Evolutionary conservation across 139 green algal genomes (phyloP), one percentile per base, ranked within the genome.

Genomic region (Yamagishiella unicocca): DNA sequence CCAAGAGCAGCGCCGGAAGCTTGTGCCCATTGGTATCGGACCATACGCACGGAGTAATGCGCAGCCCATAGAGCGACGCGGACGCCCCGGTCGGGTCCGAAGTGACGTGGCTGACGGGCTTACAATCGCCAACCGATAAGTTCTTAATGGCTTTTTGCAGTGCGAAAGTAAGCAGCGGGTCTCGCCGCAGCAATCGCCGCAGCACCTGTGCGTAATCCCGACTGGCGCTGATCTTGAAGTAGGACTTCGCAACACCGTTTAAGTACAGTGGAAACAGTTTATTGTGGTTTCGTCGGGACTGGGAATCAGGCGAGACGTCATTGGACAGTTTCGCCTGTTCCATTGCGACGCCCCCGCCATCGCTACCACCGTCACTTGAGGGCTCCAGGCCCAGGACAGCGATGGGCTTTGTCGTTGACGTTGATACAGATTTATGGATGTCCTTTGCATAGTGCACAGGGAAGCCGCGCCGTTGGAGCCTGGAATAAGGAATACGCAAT

Each of bases 1-100:
- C 90, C 31, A 93, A 61, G n/a, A 91, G 76, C 17, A 93, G 83
- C 5, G 87, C 90, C 25, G 90, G 73, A 45, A 87, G 68, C 74
- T 86, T 76, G 40, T 75, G 43, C 1, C 61, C 64, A 22, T 83
- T 85, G 4, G 72, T 70, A 31, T 89, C 79, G 27, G 46, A 33
- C 90, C 90, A 93, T 12, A 91, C 84, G 64, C 87, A 91, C 4
- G 90, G 90, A 14, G 90, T 91, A 42, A 93, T 90, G 38, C 90
- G 87, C 67, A 93, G 78, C 31, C 90, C 90, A n/a, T 89, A 88
- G 1, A 93, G 83, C 22, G 87, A 89, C 35, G 87, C 87, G 0
- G 90, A 89, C 6, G 83, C 71, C 31, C 83, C 90, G 14, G 79
- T 82, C n/a, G 90, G 90, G 72, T 93, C 90, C 24, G 90, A 88